phyloP scores from a whole-genome alignment of 139 green algal species.

The Edaphochlamys debaryana region DNA sequence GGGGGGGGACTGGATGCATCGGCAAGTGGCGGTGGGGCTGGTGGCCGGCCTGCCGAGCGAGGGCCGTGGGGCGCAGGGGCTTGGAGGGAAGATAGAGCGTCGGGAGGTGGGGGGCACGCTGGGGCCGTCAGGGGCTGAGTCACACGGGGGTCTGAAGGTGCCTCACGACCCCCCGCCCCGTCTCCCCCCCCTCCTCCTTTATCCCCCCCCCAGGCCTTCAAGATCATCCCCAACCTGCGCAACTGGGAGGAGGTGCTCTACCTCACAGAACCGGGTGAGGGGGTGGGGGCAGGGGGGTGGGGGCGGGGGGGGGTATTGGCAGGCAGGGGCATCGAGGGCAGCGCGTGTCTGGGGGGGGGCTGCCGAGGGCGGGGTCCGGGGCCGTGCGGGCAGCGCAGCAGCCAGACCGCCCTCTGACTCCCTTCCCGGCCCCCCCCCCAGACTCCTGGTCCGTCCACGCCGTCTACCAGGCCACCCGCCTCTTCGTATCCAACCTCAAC shows the following conservation, averaged over 20 bases:
- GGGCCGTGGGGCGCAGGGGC: too few relatives aligned
- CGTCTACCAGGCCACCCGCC: constrained; percentile 86
- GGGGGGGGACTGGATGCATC: neutral
- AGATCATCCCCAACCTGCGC: constrained; percentile 94
- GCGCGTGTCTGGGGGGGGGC: too few relatives aligned
- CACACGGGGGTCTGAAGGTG: too few relatives aligned
- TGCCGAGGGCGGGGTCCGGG: too few relatives aligned
- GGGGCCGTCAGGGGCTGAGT: too few relatives aligned
- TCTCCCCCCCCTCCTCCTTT: neutral
- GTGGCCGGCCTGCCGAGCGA: neutral
- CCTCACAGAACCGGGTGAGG: constrained; percentile 82
- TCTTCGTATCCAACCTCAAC: constrained; percentile 99
- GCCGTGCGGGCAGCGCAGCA: too few relatives aligned
- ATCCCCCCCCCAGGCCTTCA: constrained; percentile 96
- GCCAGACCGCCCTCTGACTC: too few relatives aligned
- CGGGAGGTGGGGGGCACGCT: neutral
- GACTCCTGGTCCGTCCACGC: constrained; percentile 83
- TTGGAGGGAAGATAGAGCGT: too few relatives aligned
- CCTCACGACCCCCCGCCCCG: neutral
- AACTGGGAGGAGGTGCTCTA: constrained; percentile 99
- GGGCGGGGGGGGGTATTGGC: neutral
- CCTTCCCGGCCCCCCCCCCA: neutral
- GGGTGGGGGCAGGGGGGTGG: neutral
- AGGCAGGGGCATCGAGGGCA: neutral
- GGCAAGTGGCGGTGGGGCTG: neutral